These are phyloP conservation scores for Akanthomyces dipterigenus DNA, from an alignment of 2,329 filamentous ascomycete species.

Conservation along the genomic window DNA sequence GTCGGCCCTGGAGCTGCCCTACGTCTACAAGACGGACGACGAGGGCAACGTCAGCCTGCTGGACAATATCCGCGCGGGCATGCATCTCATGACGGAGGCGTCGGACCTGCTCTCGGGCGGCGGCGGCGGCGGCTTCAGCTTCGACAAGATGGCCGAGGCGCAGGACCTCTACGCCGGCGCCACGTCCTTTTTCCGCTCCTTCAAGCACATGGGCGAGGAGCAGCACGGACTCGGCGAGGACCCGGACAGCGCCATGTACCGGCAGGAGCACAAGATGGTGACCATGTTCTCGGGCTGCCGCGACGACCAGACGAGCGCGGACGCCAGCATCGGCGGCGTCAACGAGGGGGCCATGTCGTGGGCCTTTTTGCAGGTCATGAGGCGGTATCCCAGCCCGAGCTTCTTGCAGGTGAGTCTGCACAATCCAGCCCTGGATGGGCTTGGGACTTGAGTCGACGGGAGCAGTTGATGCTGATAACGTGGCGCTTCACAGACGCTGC, in stretches of 20 bases:
- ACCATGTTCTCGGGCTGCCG: conserved; percentile 91
- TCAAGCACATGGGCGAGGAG: conserved; percentile 11
- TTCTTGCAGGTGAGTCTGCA: conserved; percentile 2
- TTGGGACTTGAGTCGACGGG: too few species aligned
- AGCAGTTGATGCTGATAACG: neutral
- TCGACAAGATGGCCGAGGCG: conserved; percentile 11
- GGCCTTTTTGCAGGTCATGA: conserved; percentile 11
- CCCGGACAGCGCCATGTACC: conserved; percentile 4
- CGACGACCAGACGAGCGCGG: conserved; percentile 62
- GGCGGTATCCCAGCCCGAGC: neutral
- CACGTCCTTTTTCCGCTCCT: conserved; percentile 9
- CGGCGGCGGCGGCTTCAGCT: conserved; percentile 9
- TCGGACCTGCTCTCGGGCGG: conserved; percentile 8
- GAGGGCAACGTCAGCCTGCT: conserved; percentile 9
- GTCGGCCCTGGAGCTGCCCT: conserved; percentile 50
- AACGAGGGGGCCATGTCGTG: conserved; percentile 12
- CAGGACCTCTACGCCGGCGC: conserved; percentile 10
- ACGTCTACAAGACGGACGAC: conserved; percentile 37
- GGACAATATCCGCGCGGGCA: conserved; percentile 5
- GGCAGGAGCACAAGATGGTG: conserved; percentile 35
- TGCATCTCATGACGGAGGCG: conserved; percentile 8
- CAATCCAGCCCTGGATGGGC: too few species aligned
- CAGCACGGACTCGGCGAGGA: conserved; percentile 3
- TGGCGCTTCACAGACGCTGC: neutral
- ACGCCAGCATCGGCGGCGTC: conserved; percentile 9